Base-by-base conservation (phyloP, 495 filamentous ascomycete genomes). In the Sabuloglossum arenarium region DNA sequence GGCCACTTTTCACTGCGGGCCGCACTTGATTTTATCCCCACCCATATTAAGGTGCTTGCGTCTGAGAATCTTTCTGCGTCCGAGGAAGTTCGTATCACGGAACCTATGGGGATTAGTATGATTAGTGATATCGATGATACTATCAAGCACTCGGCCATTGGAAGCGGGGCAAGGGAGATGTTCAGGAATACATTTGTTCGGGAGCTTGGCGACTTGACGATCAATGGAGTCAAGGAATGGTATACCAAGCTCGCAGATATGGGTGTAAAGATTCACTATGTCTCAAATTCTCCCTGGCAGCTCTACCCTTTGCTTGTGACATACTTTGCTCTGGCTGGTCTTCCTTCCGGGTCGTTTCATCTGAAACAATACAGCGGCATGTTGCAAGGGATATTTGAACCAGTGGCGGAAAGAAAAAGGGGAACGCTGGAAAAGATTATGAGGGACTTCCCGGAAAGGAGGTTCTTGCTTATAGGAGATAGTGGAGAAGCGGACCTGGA, bases 111-210 rank as follows among this genome's bases (percentile, higher is more conserved):
- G 24, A 75, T 99, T 59, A 96, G 89, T 63, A 56, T 99, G 54
- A 96, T 99, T 63, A 96, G 87, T 64, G 91, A 99, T 62, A 89
- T 99, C 58, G 91, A 99, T 63, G 91, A 99, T 67, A 99, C 91
- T 0, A 84, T 99, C 58, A 99, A 99, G 65, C 86, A 88, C 61
- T 96, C 93, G 1, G 91, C 85, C 14, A 91, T 99, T 60, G 72
- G 76, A 6, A 75, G 77, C 59, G 91, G 93, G 0, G 81, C 90
- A 0, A 82, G 85, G 42, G 91, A 99, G 66, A 94, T 96, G 52
- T 97, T 96, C 63, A 78, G 89, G 24, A 97, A 97, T 65, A 86
- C 87, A 0, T 97, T 99, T 62, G 81, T 93, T 49, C 82, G 88
- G 14, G 88, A 95, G 16, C 69, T 97, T 9, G 71, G 64, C 0